Evolutionary conservation across 306 rosid species (phyloP).

Genomic region (Purshia tridentata): DNA sequence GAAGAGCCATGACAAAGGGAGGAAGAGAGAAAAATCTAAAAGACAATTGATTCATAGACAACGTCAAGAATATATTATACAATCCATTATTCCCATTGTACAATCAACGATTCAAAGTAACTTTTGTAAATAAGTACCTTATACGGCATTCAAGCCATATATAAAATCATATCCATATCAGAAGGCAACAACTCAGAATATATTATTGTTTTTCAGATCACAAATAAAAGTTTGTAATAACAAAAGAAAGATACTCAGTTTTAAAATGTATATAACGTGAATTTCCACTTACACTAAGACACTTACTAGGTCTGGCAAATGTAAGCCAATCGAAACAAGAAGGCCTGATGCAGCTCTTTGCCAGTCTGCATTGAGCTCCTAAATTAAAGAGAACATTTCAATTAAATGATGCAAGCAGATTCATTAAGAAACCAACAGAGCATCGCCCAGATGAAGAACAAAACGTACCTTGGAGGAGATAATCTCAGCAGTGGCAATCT

Average conservation of each 20-base stretch:
- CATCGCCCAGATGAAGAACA: neutral
- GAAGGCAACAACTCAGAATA: neutral
- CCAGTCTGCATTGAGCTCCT: slow-evolving; percentile 91
- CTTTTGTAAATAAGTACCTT: neutral
- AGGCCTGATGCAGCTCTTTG: slow-evolving; percentile 87
- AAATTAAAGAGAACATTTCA: slow-evolving; percentile 31
- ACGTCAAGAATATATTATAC: neutral
- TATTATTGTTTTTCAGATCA: neutral
- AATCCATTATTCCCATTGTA: neutral
- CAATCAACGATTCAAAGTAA: neutral
- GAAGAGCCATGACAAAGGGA: neutral
- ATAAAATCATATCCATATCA: neutral
- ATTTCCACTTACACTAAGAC: neutral
- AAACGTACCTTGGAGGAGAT: slow-evolving; percentile 81
- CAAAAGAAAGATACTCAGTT: slow-evolving; percentile 8
- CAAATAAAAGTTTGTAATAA: neutral
- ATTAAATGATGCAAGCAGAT: slow-evolving; percentile 10
- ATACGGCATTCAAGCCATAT: neutral
- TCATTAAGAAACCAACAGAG: neutral
- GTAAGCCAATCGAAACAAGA: slow-evolving; percentile 88
- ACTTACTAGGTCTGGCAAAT: slow-evolving; percentile 93
- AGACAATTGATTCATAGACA: neutral
- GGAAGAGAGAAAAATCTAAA: slow-evolving; percentile 1
- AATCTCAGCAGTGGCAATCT: slow-evolving; percentile 87
- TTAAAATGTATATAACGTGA: neutral